Evolutionary conservation across 106 monocot genomes (phyloP), one percentile per base, ranked within the genome.

Genomic region (Dioscorea dumetorum): DNA sequence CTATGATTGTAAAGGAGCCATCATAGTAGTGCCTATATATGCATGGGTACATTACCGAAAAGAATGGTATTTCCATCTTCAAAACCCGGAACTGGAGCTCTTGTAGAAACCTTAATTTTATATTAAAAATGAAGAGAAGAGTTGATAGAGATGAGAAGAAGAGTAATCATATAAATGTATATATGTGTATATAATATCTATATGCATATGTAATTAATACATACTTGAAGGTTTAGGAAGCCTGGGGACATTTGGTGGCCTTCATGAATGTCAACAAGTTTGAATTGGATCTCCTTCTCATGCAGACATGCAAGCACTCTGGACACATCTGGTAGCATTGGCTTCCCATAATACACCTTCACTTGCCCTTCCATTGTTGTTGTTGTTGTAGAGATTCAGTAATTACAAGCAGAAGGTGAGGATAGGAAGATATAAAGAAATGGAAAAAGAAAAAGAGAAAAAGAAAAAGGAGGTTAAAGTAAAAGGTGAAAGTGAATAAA

Each of bases 261-360:
- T 63, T 77, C 57, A 62, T 72, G 63, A 68, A 87, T 78, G 75
- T 82, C 74, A 58, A 82, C 32, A 49, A 67, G 69, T 7, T 91
- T 33, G 73, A 72, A 84, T 10, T 72, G 58, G 49, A 91, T 52
- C 5, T 84, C 73, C 81, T 91, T 91, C 81, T 87, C 91, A 31
- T 75, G 13, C 12, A 91, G 72, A 65, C 87, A 91, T 21, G 91
- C 80, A 14, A 91, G 75, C 41, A 91, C 91, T 63, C 87, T 87
- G 8, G 87, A 71, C 12, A 87, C 70, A 49, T 84, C 87, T 19
- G 91, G 81, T 50, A 81, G 59, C 69, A 84, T 79, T 4, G 79
- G 81, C 58, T 74, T 81, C 4, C 84, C 79, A 63, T 83, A 80
- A 72, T 87, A 82, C 12, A 91, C 82, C 48, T 78, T 84, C 63